Evolutionary conservation across 2,329 filamentous ascomycete genomes (phyloP).

Genomic region (Penicillium sp.): DNA sequence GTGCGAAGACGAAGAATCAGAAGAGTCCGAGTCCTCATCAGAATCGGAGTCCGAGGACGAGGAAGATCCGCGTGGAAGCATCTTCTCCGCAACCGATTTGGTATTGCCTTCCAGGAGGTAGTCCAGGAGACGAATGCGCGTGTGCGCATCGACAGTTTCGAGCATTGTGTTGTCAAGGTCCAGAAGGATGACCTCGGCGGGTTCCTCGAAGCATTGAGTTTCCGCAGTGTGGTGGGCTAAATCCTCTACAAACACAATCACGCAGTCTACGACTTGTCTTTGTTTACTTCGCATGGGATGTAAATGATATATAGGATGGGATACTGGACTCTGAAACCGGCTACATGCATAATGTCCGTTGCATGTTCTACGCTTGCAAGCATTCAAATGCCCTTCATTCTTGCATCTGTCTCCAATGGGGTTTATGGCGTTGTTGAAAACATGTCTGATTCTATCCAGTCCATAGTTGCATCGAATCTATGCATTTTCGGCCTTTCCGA

Average conservation of each 20-base stretch:
- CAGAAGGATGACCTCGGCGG: slow-evolving; percentile 84
- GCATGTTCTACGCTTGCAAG: slow-evolving; percentile 12
- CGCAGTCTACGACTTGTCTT: slow-evolving; percentile 22
- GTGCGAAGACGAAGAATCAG: slow-evolving; percentile 56
- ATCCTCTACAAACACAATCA: slow-evolving; percentile 10
- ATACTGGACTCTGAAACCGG: slow-evolving; percentile 10
- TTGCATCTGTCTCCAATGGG: slow-evolving; percentile 17
- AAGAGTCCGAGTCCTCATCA: slow-evolving; percentile 50
- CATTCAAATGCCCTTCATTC: slow-evolving; percentile 13
- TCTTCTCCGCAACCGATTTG: slow-evolving; percentile 79
- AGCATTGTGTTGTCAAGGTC: slow-evolving; percentile 96
- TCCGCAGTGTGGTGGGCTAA: slow-evolving; percentile 69
- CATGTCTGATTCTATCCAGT: slow-evolving; percentile 12
- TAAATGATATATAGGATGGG: slow-evolving; percentile 10
- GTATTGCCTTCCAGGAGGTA: slow-evolving; percentile 90
- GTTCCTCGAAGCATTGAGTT: slow-evolving; percentile 83
- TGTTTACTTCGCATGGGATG: slow-evolving; percentile 15
- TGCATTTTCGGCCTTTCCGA: slow-evolving; percentile 17
- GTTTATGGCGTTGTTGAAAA: slow-evolving; percentile 14
- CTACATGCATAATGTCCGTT: slow-evolving; percentile 13
- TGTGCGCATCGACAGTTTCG: slow-evolving; percentile 90
- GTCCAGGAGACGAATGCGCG: slow-evolving; percentile 81
- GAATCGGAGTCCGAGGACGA: slow-evolving; percentile 51
- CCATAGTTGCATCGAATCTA: slow-evolving; percentile 6
- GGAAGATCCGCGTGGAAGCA: slow-evolving; percentile 49